Evolutionary conservation across 495 filamentous ascomycete species (phyloP).

Genomic region (Neurospora sp.): DNA sequence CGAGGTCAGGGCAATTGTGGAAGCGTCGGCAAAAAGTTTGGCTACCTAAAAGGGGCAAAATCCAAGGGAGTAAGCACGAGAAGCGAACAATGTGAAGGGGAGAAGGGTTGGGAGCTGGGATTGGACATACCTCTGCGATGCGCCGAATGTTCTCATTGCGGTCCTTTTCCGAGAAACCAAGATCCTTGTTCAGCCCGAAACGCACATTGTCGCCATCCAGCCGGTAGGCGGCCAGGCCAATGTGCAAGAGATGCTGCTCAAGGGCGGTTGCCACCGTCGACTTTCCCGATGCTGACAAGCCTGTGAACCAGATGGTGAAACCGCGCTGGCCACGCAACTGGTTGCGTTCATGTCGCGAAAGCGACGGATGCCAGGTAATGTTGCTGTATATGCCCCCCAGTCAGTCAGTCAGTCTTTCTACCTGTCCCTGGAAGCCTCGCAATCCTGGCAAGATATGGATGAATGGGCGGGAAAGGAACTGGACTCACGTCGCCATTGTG

Average conservation of each 20-base stretch:
- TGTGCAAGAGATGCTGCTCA: conserved; percentile 87
- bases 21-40: conserved; percentile 87
- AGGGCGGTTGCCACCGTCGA: conserved; percentile 92
- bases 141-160: conserved; percentile 95
- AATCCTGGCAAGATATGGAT: neutral
- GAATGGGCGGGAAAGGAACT: neutral
- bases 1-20: conserved; percentile 78
- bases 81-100: neutral
- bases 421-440: neutral
- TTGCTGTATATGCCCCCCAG: conserved; percentile 48
- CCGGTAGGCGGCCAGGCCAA: conserved; percentile 73
- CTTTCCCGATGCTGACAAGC: conserved; percentile 90
- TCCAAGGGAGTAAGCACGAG: neutral
- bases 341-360: conserved; percentile 79
- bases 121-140: conserved; percentile 62
- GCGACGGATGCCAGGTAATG: conserved; percentile 93
- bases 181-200: conserved; percentile 94
- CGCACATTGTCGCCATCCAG: conserved; percentile 98
- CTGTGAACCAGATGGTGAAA: conserved; percentile 96
- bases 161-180: conserved; percentile 87
- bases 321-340: conserved; percentile 70
- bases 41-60: conserved; percentile 50
- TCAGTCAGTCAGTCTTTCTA: neutral
- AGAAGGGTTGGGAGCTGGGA: neutral
- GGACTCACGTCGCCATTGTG: conserved; percentile 11